These are phyloP conservation scores for Flaveria bidentis DNA, from an alignment of 129 eudicot genomes.

Conservation along the genomic window DNA sequence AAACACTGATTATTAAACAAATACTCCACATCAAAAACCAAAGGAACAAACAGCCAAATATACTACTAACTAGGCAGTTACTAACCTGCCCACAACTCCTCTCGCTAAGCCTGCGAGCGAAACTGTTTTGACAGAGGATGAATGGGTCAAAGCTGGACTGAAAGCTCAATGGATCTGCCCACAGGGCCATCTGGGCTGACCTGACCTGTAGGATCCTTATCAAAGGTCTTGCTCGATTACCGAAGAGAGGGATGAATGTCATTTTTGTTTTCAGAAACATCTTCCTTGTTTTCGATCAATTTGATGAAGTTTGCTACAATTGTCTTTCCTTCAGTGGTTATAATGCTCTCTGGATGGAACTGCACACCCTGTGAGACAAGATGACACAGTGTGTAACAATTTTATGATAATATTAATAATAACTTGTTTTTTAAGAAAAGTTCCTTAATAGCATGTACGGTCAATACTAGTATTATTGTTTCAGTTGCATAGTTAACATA, in stretches of 20 bases:
- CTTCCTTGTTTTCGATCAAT: conserved; percentile 61
- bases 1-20: no score
- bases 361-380: conserved; percentile 70
- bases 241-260: not conserved
- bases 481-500: not conserved
- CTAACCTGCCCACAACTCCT: no score
- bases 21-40: no score
- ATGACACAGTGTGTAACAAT: not conserved
- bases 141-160: no score
- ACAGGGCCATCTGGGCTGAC: no score
- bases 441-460: not conserved
- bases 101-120: no score
- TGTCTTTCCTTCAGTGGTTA: conserved; percentile 71
- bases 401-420: not conserved
- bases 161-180: no score
- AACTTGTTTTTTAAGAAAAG: not conserved
- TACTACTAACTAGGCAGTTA: no score
- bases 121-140: no score
- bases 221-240: no score
- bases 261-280: conserved; percentile 38
- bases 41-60: no score
- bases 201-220: no score
- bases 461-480: not conserved
- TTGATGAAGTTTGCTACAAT: conserved; percentile 71
- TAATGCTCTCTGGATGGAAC: conserved; percentile 94